Evolutionary conservation across 192 early-diverging fungal genomes (phyloP).

Genomic region (Backusella circina): DNA sequence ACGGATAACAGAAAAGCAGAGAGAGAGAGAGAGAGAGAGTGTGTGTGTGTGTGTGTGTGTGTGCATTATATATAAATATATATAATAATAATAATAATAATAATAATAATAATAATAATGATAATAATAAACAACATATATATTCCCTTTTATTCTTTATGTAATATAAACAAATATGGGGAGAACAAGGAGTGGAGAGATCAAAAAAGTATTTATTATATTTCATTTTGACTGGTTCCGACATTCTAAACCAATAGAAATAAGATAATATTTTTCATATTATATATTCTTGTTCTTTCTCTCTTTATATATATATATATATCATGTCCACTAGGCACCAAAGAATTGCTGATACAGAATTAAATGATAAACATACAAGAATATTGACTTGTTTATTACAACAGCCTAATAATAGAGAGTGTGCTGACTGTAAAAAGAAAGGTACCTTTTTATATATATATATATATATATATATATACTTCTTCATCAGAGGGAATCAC

Average conservation of each 20-base stretch:
- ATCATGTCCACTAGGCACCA: constrained; percentile 57
- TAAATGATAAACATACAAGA: constrained; percentile 65
- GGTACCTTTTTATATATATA: constrained; percentile 43
- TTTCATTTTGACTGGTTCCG: neutral
- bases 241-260: neutral
- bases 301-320: neutral
- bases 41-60: too few species aligned
- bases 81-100: too few species aligned
- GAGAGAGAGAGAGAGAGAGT: too few species aligned
- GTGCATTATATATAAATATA: too few species aligned
- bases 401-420: constrained; percentile 60
- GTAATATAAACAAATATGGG: neutral
- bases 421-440: constrained; percentile 77
- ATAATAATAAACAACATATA: neutral
- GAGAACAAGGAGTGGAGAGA: neutral
- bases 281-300: neutral
- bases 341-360: constrained; percentile 62
- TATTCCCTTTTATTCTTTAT: neutral
- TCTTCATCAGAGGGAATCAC: too few species aligned
- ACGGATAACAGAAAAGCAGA: too few species aligned
- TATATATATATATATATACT: neutral
- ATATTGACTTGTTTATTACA: constrained; percentile 65
- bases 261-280: neutral
- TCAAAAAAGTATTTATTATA: too few species aligned
- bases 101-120: too few species aligned